Base-by-base conservation (phyloP, 805 yeast genomes). In the Hermanozyma aechmeae region DNA sequence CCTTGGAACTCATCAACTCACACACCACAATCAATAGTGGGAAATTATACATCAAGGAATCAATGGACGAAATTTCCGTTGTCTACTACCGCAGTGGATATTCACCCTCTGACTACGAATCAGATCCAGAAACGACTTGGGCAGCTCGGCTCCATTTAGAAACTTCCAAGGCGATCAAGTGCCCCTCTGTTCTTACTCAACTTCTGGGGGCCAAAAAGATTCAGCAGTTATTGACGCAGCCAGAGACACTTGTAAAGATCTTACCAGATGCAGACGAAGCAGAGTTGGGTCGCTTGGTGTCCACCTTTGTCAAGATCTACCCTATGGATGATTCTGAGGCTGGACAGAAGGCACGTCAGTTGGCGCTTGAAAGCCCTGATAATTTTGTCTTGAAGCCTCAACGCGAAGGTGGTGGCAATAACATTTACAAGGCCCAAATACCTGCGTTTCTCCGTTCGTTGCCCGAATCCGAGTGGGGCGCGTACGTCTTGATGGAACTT, bases 331-430 rank as follows among this genome's bases (percentile, higher is more conserved):
- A 72, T 31, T 62, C 84, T 1, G 61, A 56, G 23, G 63, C 66
- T 19, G 96, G 95, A 3, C 40, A 45, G 24, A 33, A 46, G 21
- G 95, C 92, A 4, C 73, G 71, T 33, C 57, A 68, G 35, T 53
- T 83, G 25, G 95, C 94, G 2, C 59, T 79, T 26, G 75, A 72
- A 37, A 35, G 53, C 2, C 89, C 96, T 0, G 73, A 72, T 30
- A 65, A 68, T 15, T 92, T 63, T 50, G 99, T 92, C 1, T 65
- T 92, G 43, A 92, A 92, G 49, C 99, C 99, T 4, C 98, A 92
- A 56, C 73, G 99, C 61, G 99, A 92, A 62, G 99, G 99, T 23
- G 99, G 99, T 26, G 98, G 98, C 13, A 86, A 92, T 53, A 92
- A 92, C 51, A 72, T 92, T 31, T 92, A 92, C 56, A 82, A 83